Evolutionary conservation across 345 rosid species (phyloP), one percentile per base, ranked within the genome.

Genomic region (Passiflora organensis): DNA sequence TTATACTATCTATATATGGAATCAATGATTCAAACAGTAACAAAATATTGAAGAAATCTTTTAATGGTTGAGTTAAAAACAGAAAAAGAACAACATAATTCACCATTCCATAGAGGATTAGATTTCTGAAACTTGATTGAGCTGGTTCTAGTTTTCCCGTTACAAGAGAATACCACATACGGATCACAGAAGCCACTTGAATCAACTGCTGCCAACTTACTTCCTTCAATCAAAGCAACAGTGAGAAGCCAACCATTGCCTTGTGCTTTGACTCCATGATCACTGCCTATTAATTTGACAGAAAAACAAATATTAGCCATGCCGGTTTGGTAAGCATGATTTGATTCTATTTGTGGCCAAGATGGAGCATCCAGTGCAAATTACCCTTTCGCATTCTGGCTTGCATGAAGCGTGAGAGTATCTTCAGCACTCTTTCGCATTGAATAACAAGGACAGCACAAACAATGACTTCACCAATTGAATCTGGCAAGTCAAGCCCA

Each of bases 191-290:
- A 56, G 55, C 71, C 84, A 19, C 78, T 72, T n/a, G 72, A 75
- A 59, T 78, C 86, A 62, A 76, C 59, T 41, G 85, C 73, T 58
- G 83, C 80, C 69, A 85, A 67, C 69, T 79, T 79, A 23, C 68
- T 64, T 15, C 88, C 98, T 64, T 79, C 88, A 20, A 91, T 75
- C 55, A 91, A 75, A 65, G 95, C 95, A 43, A 91, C 76, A 8
- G 96, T 82, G 44, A 91, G 90, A 72, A 87, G 65, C 98, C 96
- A 91, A 53, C 98, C 98, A 43, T 78, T 79, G 16, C 90, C 90
- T 63, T 73, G 79, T 16, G 78, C 76, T 74, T 75, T 91, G 51
- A 78, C 68, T 46, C 89, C 86, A 56, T 76, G 82, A 59, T 83
- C 86, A 53, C 76, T 70, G 32, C 94, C 97, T 87, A 75, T 62